phyloP scores from a whole-genome alignment of 306 rosid genomes.

The Fagus sylvatica region DNA sequence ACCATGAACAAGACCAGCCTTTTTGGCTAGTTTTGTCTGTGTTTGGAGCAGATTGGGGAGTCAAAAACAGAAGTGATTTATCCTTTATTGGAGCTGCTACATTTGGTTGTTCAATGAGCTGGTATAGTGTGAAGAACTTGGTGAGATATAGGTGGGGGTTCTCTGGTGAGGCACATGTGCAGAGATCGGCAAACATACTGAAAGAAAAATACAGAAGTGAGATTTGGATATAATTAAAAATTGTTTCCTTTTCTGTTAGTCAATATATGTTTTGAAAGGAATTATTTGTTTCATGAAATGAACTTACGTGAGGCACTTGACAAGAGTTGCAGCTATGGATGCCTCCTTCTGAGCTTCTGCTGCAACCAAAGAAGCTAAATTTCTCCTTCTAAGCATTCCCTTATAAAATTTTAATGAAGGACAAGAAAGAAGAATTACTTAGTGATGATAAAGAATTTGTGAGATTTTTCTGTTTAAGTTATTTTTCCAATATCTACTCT shows the following conservation, averaged over 20 bases:
- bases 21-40: slow-evolving; percentile 48
- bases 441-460: background rate
- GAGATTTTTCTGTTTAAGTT: background rate
- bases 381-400: slow-evolving; percentile 84
- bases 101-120: slow-evolving; percentile 62
- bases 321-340: slow-evolving; percentile 59
- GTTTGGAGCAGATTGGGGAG: slow-evolving; percentile 44
- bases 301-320: slow-evolving; percentile 75
- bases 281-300: slow-evolving; percentile 7
- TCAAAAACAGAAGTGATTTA: slow-evolving; percentile 37
- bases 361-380: slow-evolving; percentile 73
- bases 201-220: slow-evolving; percentile 23
- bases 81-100: slow-evolving; percentile 45
- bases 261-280: slow-evolving; percentile 1
- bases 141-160: slow-evolving; percentile 67
- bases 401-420: slow-evolving; percentile 36
- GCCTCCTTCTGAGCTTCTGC: slow-evolving; percentile 91
- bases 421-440: slow-evolving; percentile 14
- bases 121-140: slow-evolving; percentile 71
- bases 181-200: slow-evolving; percentile 69
- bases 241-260: background rate
- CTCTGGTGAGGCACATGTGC: slow-evolving; percentile 67
- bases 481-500: background rate
- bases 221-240: background rate
- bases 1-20: slow-evolving; percentile 22